Base-by-base conservation (phyloP, 306 rosid genomes). In the Rosa persica region DNA sequence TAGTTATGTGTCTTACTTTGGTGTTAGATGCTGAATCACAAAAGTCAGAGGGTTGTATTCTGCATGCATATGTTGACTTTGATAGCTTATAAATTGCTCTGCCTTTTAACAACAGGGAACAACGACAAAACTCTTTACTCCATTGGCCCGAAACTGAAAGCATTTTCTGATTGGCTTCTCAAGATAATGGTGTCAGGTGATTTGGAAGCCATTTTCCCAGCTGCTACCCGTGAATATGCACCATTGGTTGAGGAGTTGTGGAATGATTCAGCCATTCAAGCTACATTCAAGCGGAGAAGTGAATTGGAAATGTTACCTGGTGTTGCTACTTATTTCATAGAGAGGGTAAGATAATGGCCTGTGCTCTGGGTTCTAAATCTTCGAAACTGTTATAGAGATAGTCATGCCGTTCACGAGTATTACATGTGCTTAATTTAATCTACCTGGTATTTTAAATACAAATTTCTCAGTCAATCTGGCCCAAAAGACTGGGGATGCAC, bases 151-250 rank as follows among this genome's bases (percentile, higher is more conserved):
- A 96, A 96, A 87, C 86, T 85, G 83, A 93, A 91, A 87, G 92
- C 96, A 42, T 96, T 96, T 89, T 96, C 99, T 54, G 99, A 96
- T 80, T 96, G 98, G 98, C 92, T 96, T 76, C 99, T 96, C 73
- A 96, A 91, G 91, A 90, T 89, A 48, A 96, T 93, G 96, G 98
- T 85, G 51, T 83, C 91, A 0, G 99, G 99, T 82, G 90, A 90
- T 84, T 86, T 96, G 82, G 99, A 93, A 85, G 91, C 91, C 66
- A 89, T 96, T 81, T 96, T 96, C 82, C 99, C 99, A 67, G 99
- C 99, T 12, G 99, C 99, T 71, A 93, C 93, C 62, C 94, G 97
- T 82, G 99, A 96, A 82, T 96, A 96, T 83, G 92, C 94, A 54
- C 99, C 99, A 19, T 65, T 92, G 74, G 86, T 96, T 38, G 98